phyloP scores from a whole-genome alignment of 106 monocot genomes.

The Allium sativum region DNA sequence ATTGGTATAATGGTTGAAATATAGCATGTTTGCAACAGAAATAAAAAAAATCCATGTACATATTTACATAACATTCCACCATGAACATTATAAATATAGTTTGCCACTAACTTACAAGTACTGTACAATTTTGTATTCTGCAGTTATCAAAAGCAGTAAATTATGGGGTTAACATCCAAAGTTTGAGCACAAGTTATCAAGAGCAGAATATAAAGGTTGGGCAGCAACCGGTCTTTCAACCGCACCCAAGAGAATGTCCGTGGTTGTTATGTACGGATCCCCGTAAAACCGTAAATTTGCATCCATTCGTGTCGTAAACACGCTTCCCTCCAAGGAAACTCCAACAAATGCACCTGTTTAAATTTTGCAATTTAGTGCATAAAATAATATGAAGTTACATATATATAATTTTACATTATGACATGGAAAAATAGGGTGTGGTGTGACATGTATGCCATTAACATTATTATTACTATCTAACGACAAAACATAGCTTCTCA shows the following conservation, averaged over 20 bases:
- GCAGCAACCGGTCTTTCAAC: slow-evolving; percentile 70
- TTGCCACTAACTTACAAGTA: neutral
- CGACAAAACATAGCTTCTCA: too few species aligned
- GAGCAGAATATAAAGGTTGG: slow-evolving; percentile 46
- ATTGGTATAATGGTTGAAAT: too few species aligned
- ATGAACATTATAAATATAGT: too few species aligned
- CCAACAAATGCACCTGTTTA: slow-evolving; percentile 74
- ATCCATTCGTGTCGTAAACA: slow-evolving; percentile 52
- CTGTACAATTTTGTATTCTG: slow-evolving; percentile 2
- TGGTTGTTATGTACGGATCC: slow-evolving; percentile 58
- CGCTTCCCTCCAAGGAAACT: slow-evolving; percentile 64
- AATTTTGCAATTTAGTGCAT: neutral
- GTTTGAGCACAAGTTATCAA: slow-evolving; percentile 31
- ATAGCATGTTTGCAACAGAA: too few species aligned
- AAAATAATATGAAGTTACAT: too few species aligned
- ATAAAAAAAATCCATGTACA: too few species aligned
- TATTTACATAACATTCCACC: too few species aligned
- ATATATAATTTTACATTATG: too few species aligned
- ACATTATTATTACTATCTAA: too few species aligned
- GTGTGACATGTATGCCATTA: too few species aligned
- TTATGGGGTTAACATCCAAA: neutral
- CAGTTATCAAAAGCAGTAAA: neutral
- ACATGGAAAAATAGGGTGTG: too few species aligned
- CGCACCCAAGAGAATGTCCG: slow-evolving; percentile 59
- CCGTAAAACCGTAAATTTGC: slow-evolving; percentile 67